Evolutionary conservation across 2,329 filamentous ascomycete species (phyloP).

Genomic region (Sordariomycetes sp.): DNA sequence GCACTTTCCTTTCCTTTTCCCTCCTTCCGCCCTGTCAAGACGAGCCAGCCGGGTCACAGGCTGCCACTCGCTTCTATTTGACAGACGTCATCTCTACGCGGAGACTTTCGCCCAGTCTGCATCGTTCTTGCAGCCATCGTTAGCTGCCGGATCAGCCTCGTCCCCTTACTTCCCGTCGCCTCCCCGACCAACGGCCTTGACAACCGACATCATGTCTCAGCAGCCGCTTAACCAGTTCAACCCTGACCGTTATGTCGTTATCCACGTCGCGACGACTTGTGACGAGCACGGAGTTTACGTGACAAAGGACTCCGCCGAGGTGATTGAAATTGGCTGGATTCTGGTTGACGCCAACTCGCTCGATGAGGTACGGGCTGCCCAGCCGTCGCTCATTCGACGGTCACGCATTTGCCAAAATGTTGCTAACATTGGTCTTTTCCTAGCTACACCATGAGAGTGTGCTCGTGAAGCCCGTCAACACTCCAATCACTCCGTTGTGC

Average conservation of each 20-base stretch:
- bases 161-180: background rate
- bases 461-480: conserved; percentile 97
- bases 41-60: conserved; percentile 27
- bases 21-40: conserved; percentile 2
- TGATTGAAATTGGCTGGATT: conserved; percentile 99
- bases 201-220: conserved; percentile 18
- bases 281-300: conserved; percentile 99
- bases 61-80: conserved; percentile 17
- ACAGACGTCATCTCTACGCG: background rate
- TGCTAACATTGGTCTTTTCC: conserved; percentile 7
- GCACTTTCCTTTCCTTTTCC: conserved; percentile 1
- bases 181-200: too few relatives aligned
- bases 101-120: conserved; percentile 6
- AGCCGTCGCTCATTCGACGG: too few relatives aligned
- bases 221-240: conserved; percentile 40
- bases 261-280: conserved; percentile 97
- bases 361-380: conserved; percentile 65
- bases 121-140: background rate
- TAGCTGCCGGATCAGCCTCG: background rate
- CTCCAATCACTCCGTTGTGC: conserved; percentile 95
- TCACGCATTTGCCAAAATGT: conserved; percentile 8
- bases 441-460: conserved; percentile 93
- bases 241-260: conserved; percentile 94
- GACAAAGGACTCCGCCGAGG: conserved; percentile 97
- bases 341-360: conserved; percentile 83